phyloP scores from a whole-genome alignment of 441 rosid genomes.

The Syzygium malaccense region DNA sequence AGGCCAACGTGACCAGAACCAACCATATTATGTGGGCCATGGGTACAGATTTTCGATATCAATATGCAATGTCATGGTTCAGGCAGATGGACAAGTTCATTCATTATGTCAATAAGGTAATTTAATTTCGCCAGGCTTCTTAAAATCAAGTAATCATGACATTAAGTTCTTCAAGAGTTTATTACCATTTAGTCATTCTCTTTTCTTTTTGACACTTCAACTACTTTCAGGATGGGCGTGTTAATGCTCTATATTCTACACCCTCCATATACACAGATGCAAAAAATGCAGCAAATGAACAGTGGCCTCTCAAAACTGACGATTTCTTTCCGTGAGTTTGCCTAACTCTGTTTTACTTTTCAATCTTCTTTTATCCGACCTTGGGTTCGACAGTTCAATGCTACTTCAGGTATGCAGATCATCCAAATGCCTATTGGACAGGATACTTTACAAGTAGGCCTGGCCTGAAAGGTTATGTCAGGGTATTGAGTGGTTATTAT shows the following conservation, averaged over 20 bases:
- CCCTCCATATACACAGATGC: slow-evolving; percentile 99
- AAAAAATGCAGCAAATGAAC: slow-evolving; percentile 62
- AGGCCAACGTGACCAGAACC: slow-evolving; percentile 73
- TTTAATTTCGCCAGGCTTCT: neutral
- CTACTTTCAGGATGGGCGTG: slow-evolving; percentile 84
- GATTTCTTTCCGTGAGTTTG: slow-evolving; percentile 95
- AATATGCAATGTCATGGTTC: slow-evolving; percentile 70
- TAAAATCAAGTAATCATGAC: neutral
- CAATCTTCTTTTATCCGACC: slow-evolving; percentile 2
- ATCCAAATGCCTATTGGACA: slow-evolving; percentile 94
- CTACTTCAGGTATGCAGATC: slow-evolving; percentile 86
- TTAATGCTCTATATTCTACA: slow-evolving; percentile 94
- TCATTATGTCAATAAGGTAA: slow-evolving; percentile 72
- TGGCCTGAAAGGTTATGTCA: slow-evolving; percentile 85
- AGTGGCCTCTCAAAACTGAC: slow-evolving; percentile 87
- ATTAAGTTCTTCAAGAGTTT: neutral
- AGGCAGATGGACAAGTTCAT: slow-evolving; percentile 79
- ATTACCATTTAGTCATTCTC: neutral
- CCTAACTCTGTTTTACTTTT: neutral
- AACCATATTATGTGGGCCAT: slow-evolving; percentile 71
- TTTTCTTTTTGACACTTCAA: neutral
- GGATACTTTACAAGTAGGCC: slow-evolving; percentile 98
- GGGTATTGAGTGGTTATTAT: slow-evolving; percentile 92
- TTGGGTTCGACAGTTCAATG: slow-evolving; percentile 10
- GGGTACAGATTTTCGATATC: slow-evolving; percentile 80